Evolutionary conservation across 306 rosid genomes (phyloP), one percentile per base, ranked within the genome.

Genomic region (Prunus salicina): DNA sequence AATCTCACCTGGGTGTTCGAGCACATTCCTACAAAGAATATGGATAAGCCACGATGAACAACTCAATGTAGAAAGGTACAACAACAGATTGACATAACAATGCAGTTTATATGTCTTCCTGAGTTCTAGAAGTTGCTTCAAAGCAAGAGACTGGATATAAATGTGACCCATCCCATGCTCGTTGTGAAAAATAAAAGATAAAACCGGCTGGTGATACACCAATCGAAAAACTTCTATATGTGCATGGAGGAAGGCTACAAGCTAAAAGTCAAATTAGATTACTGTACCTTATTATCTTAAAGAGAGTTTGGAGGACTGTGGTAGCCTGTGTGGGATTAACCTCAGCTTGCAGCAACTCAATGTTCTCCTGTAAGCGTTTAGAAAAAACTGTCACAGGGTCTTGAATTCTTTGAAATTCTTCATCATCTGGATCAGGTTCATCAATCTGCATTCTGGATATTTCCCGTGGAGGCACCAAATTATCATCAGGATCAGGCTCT

Each of bases 401-500:
- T 78, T 89, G 89, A 63, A 95, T 89, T 84, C 96, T 87, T 82
- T 81, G 92, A 69, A 91, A 67, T 82, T 89, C 97, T 79, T 88
- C 82, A 85, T 95, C 97, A 83, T 95, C 93, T 7, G 97, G 93
- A 86, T 92, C 91, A 16, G 92, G 96, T 76, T 92, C 97, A 64
- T 79, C 87, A 43, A 82, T 80, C 81, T 80, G 90, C 87, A 81
- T 74, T 25, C 83, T 75, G 69, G 88, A 84, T 28, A 64, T 71
- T 32, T 78, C 84, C 46, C 80, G 83, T 64, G 84, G 78, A 60
- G 78, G 74, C 76, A 64, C 82, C 62, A 67, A 64, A 63, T 64
- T 78, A 64, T 84, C 90, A 82, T 82, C 83, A 18, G 89, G 92
- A 34, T 6, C 87, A 64, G 89, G 89, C 82, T 87, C 88, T 47